These are phyloP conservation scores for Chrysoporthe puriensis DNA, from an alignment of 2,329 filamentous ascomycete genomes.

Conservation along the genomic window DNA sequence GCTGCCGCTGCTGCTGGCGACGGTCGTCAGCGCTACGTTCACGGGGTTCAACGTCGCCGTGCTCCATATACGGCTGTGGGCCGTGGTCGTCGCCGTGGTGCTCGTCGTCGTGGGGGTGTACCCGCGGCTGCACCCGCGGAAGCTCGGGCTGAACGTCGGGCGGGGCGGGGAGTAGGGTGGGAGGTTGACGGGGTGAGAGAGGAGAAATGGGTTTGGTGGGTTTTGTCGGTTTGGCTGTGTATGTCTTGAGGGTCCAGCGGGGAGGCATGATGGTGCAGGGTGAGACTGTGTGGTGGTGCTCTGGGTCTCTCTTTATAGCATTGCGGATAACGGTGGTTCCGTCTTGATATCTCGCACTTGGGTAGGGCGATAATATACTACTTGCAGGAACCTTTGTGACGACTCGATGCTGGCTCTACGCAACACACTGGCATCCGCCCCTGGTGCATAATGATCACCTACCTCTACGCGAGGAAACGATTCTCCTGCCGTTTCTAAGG, in stretches of 20 bases:
- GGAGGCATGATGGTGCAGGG: background rate
- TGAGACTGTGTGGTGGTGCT: background rate
- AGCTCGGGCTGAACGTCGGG: slow-evolving; percentile 62
- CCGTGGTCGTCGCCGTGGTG: slow-evolving; percentile 65
- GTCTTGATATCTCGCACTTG: background rate
- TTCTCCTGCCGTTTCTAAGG: no score
- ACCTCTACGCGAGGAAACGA: no score
- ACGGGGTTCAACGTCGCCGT: slow-evolving; percentile 74
- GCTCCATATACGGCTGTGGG: slow-evolving; percentile 77
- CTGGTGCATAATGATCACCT: no score
- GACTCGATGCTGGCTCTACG: no score
- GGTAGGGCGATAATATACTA: background rate
- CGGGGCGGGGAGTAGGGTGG: background rate
- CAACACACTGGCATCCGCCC: no score
- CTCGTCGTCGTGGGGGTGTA: slow-evolving; percentile 73
- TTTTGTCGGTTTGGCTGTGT: background rate
- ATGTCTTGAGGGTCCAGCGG: background rate
- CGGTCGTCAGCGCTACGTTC: slow-evolving; percentile 73
- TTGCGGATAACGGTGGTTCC: background rate
- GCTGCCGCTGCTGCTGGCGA: slow-evolving; percentile 71
- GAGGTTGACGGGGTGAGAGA: background rate
- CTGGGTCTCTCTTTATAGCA: background rate
- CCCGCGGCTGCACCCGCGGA: slow-evolving; percentile 79
- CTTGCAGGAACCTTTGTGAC: no score
- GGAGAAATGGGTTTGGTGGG: background rate